phyloP scores from a whole-genome alignment of 805 yeast genomes.

The Pichia nanzhaoensis region DNA sequence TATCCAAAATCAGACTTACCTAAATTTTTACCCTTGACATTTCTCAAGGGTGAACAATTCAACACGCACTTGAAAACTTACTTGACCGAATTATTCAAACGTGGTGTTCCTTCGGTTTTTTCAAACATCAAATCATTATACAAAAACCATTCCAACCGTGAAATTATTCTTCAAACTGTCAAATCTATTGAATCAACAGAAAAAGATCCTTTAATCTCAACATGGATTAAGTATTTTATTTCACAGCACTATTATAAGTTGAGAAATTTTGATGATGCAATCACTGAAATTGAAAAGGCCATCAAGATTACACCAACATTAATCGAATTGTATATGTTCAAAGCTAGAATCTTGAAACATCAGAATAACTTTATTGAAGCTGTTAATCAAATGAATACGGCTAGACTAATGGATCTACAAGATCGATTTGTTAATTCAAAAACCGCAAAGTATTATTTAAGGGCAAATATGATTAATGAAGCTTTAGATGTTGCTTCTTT shows the following conservation, averaged over 20 bases:
- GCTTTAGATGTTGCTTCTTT: conserved; percentile 70
- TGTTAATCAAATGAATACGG: conserved; percentile 57
- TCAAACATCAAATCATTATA: conserved; percentile 79
- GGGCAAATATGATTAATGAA: conserved; percentile 67
- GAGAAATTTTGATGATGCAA: conserved; percentile 49
- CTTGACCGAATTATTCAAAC: conserved; percentile 51
- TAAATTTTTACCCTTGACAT: conserved; percentile 67
- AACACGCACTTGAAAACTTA: conserved; percentile 44
- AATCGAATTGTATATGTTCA: conserved; percentile 73
- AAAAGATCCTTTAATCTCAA: conserved; percentile 37
- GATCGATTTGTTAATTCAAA: conserved; percentile 90
- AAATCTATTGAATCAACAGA: conserved; percentile 35
- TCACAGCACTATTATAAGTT: conserved; percentile 67
- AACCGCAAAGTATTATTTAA: conserved; percentile 71
- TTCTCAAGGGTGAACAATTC: conserved; percentile 44
- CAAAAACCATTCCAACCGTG: conserved; percentile 35
- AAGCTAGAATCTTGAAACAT: conserved; percentile 76
- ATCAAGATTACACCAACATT: conserved; percentile 72
- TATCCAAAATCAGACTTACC: conserved; percentile 86
- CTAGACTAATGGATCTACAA: conserved; percentile 72
- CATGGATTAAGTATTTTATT: conserved; percentile 73
- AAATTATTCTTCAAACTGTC: conserved; percentile 47
- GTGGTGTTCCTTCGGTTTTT: conserved; percentile 89
- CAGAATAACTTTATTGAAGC: conserved; percentile 58
- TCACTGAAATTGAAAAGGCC: conserved; percentile 52